A percentile compares a stretch with the other conserved stretches of the same genome.
phyloP scores from a whole-genome alignment of 2,329 filamentous ascomycete species.

The Ceratocystis cubensis region DNA sequence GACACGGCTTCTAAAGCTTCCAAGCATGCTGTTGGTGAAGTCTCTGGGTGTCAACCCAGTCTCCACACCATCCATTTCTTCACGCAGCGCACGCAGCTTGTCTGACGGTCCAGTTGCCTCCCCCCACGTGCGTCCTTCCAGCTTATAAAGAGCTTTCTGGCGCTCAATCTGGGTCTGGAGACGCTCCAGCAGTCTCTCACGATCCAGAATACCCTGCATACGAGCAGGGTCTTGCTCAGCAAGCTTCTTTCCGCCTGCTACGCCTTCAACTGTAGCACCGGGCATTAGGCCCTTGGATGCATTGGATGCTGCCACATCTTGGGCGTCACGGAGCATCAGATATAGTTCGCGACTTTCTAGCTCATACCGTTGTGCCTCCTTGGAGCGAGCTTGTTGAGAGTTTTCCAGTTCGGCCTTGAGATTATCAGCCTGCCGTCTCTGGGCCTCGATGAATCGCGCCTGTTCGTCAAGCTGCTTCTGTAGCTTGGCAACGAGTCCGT shows the following conservation, averaged over 20 bases:
- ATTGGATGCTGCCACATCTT: slow-evolving; percentile 85
- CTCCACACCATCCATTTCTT: slow-evolving; percentile 70
- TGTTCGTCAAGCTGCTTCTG: slow-evolving; percentile 94
- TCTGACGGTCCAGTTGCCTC: slow-evolving; percentile 73
- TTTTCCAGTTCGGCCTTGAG: slow-evolving; percentile 83
- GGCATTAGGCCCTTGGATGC: slow-evolving; percentile 41
- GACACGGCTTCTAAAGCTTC: slow-evolving; percentile 53
- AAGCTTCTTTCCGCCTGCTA: slow-evolving; percentile 37
- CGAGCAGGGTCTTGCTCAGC: slow-evolving; percentile 56
- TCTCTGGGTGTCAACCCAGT: slow-evolving; percentile 37
- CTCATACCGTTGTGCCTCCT: slow-evolving; percentile 89
- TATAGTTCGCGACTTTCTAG: slow-evolving; percentile 93
- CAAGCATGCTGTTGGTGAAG: slow-evolving; percentile 61
- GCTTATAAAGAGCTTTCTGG: slow-evolving; percentile 94
- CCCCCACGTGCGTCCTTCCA: slow-evolving; percentile 85
- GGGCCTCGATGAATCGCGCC: slow-evolving; percentile 76
- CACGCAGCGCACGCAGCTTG: slow-evolving; percentile 76
- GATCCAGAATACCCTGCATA: slow-evolving; percentile 86
- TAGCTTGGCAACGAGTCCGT: slow-evolving; percentile 82
- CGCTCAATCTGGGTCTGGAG: slow-evolving; percentile 91
- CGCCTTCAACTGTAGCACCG: slow-evolving; percentile 25
- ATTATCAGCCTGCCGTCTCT: slow-evolving; percentile 71
- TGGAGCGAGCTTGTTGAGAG: slow-evolving; percentile 70
- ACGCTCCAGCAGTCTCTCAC: slow-evolving; percentile 82
- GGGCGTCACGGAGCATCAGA: slow-evolving; percentile 93